Base-by-base conservation (phyloP, 2,329 filamentous ascomycete genomes). In the Ampelomyces quisqualis region DNA sequence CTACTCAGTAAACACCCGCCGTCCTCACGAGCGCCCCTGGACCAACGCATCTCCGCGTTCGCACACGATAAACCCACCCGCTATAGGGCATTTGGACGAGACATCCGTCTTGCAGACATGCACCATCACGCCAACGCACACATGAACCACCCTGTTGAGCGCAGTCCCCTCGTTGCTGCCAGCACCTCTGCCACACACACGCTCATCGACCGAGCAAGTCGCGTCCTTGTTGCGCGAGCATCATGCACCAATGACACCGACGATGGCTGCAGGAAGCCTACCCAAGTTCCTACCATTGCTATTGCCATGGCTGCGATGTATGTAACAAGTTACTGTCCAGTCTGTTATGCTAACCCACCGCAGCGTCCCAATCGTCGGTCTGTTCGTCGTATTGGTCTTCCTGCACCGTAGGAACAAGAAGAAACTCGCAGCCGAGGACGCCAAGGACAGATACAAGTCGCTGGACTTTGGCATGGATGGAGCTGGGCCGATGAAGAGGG, bases 391-490 rank as follows among this genome's bases (percentile, higher is more conserved):
- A 1, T 73, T 96, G 26, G 61, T 90, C 51, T 85, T 83, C 61
- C 77, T 98, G 23, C 90, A 96, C 64, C 81, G 88, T 37, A 80
- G 88, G 65, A 86, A 89, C 58, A 71, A 87, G 26, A 81, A 79
- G 64, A 89, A 82, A 58, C 76, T 89, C 49, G 75, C 76, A 40
- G 72, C 77, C 43, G 93, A 98, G 70, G 93, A 98, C 70, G 77
- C 79, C 13, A 82, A 86, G 49, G 90, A 96, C 68, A 88, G 88
- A 54, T 88, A 94, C 69, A 90, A 86, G 62, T 93, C 89, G 1
- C 78, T 97, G 62, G 93, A 98, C 67, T 98, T 96, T 64, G 93
- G 93, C 23, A 70, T 96, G 62, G 88, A 85, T 41, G 67, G 73
- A 5, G 47, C 62, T 24, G 50, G 61, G 40, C 73, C 74, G 44